Evolutionary conservation across 805 yeast species (phyloP).

Genomic region (Wickerhamomyces kurtzmanii): DNA sequence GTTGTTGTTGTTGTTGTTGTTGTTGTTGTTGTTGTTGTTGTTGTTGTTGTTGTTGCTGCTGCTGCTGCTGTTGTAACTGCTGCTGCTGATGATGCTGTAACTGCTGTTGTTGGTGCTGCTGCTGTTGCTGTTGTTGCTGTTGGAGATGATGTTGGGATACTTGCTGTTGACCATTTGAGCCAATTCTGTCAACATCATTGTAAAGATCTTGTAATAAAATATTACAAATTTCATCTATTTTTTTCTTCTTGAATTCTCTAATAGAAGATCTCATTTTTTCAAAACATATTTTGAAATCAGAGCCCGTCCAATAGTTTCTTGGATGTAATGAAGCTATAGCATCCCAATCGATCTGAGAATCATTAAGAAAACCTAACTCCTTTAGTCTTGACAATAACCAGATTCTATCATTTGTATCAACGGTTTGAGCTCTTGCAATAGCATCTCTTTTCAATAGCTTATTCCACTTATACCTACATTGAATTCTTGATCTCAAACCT

Average conservation of each 20-base stretch:
- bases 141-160: not conserved
- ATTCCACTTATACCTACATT: constrained; percentile 94
- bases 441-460: constrained; percentile 61
- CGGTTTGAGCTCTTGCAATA: constrained; percentile 28
- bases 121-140: constrained; percentile 2
- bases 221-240: constrained; percentile 23
- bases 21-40: not conserved
- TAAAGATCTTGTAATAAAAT: constrained; percentile 12
- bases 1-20: not conserved
- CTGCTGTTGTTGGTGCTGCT: constrained; percentile 2
- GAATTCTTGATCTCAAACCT: constrained; percentile 83
- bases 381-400: constrained; percentile 40
- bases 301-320: constrained; percentile 40
- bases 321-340: constrained; percentile 37
- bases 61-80: constrained; percentile 1
- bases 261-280: constrained; percentile 46
- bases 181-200: constrained; percentile 9
- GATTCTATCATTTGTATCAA: constrained; percentile 35
- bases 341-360: constrained; percentile 44
- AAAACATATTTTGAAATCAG: constrained; percentile 53
- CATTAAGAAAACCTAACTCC: constrained; percentile 29
- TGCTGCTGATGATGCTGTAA: constrained; percentile 1
- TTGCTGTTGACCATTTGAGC: constrained; percentile 2
- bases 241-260: constrained; percentile 34
- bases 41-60: not conserved